Conservation (phyloP, 106 monocot genomes). For the Dactylorhiza incarnata region DNA sequence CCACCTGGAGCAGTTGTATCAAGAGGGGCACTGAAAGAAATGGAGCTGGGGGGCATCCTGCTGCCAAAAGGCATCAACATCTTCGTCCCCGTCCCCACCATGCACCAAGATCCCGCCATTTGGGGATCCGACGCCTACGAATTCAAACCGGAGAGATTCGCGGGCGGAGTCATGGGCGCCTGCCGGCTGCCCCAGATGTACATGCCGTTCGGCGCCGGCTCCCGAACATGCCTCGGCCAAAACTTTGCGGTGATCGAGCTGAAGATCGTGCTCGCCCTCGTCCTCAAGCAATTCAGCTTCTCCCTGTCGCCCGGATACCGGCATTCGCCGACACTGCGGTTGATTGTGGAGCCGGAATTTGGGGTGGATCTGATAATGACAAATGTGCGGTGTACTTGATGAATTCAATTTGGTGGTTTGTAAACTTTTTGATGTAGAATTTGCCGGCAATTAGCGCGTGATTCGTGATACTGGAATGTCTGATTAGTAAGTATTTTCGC, state of each 20-base stretch:
- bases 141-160: constrained; percentile 65
- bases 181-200: constrained; percentile 50
- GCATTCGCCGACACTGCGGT: constrained; percentile 44
- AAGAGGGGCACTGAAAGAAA: constrained; percentile 52
- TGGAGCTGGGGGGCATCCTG: constrained; percentile 40
- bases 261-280: constrained; percentile 50
- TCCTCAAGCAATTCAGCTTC: constrained; percentile 53
- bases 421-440: no score
- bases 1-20: constrained; percentile 42
- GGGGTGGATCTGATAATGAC: constrained; percentile 43
- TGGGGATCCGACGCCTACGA: constrained; percentile 66
- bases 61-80: constrained; percentile 57
- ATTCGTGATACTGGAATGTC: no score
- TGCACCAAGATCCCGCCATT: constrained; percentile 39
- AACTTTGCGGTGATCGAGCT: constrained; percentile 65
- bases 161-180: constrained; percentile 33
- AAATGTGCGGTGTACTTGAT: constrained; percentile 8
- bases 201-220: constrained; percentile 57
- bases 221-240: constrained; percentile 54
- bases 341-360: constrained; percentile 55
- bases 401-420: no score
- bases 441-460: no score
- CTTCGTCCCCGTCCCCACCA: constrained; percentile 22
- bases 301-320: constrained; percentile 30
- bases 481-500: no score